These are phyloP conservation scores for Pyrenochaeta sp. DNA, from an alignment of 2,329 filamentous ascomycete species.

Conservation along the genomic window DNA sequence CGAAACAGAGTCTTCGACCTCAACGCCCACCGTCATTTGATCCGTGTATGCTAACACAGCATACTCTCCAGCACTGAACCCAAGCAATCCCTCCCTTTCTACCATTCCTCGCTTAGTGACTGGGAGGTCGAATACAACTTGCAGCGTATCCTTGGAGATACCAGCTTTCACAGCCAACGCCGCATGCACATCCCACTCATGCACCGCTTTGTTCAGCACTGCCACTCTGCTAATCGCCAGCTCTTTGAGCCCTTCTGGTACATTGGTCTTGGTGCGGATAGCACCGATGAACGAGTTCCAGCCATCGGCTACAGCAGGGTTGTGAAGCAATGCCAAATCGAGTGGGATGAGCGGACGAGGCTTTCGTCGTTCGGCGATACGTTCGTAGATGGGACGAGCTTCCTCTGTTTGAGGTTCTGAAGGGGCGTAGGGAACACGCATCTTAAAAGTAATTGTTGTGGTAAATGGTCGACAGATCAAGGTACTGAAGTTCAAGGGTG, in stretches of 20 bases:
- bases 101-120: slow-evolving; percentile 24
- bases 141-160: slow-evolving; percentile 67
- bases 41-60: slow-evolving; percentile 78
- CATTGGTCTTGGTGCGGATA: slow-evolving; percentile 62
- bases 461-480: slow-evolving; percentile 4
- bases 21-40: slow-evolving; percentile 81
- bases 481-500: background rate
- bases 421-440: slow-evolving; percentile 66
- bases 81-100: slow-evolving; percentile 48
- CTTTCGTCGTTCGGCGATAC: slow-evolving; percentile 62
- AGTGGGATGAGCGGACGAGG: slow-evolving; percentile 63
- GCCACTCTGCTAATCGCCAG: slow-evolving; percentile 85
- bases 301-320: slow-evolving; percentile 64
- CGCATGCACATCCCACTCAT: slow-evolving; percentile 84
- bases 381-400: slow-evolving; percentile 57
- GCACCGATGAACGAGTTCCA: slow-evolving; percentile 68
- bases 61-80: slow-evolving; percentile 60
- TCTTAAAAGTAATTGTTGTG: slow-evolving; percentile 38
- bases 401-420: slow-evolving; percentile 58
- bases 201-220: slow-evolving; percentile 81
- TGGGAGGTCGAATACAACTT: slow-evolving; percentile 50
- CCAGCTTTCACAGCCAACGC: slow-evolving; percentile 68
- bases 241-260: slow-evolving; percentile 68
- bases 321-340: slow-evolving; percentile 65
- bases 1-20: slow-evolving; percentile 74